Base-by-base conservation (phyloP, 1,284 basidiomycete genomes). In the Rhodotorula sp. region DNA sequence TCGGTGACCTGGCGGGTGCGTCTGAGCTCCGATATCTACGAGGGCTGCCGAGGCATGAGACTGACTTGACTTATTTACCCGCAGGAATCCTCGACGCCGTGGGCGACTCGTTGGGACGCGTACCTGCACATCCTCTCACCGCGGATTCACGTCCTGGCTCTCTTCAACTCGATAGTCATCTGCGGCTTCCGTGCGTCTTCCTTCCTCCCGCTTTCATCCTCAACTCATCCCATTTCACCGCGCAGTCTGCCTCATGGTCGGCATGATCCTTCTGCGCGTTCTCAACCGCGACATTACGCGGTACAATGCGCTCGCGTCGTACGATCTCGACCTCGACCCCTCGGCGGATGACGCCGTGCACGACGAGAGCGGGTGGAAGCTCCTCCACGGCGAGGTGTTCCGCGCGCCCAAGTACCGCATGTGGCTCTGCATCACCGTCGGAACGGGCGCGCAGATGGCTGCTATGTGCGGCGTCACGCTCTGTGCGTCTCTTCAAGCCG, bases 281-380 rank as follows among this genome's bases (percentile, higher is more conserved):
- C 90, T 98, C 57, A 88, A 90, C 51, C 89, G 92, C 80, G 96
- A 99, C 84, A 96, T 98, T 73, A 89, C 88, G 65, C 88, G 94
- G n/a, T 99, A 98, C 83, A 97, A 98, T 79, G 91, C 92, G 0
- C 50, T 69, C 27, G n/a, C 58, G 39, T 41, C 46, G 9, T 63
- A 63, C 27, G 56, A 63, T 39, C 59, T 70, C 55, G 61, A 69
- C 55, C 64, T 76, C 29, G 71, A 77, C 37, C 76, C 71, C 13
- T 66, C 73, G 36, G 71, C 72, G 37, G 77, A 72, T 79, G 36
- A 51, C 1, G n/a, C 60, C 56, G 71, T 72, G 46, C 78, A 92
- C 88, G 95, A 98, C 81, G 96, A 99, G 79, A 97, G 91, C 86
- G 96, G 96, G 8, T 99, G 96, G 96, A 98, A 98, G 80, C 86